Base-by-base conservation (phyloP, 2,329 filamentous ascomycete genomes). In the Fusarium solani-melongenae region DNA sequence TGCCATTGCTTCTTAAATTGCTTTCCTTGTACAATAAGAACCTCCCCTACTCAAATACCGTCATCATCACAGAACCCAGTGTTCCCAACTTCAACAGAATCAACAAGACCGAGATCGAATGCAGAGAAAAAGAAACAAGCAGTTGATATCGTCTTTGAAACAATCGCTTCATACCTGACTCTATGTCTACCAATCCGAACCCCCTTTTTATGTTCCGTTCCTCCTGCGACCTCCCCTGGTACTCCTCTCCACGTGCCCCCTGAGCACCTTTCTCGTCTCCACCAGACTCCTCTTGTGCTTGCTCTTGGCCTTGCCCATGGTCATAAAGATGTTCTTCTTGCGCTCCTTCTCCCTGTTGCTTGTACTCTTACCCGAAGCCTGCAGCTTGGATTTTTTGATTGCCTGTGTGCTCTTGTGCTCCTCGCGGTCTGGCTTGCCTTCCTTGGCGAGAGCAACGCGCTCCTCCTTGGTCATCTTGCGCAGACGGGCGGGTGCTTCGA, bases 301-400 rank as follows among this genome's bases (percentile, higher is more conserved):
- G 76, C 89, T 90, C 88, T 96, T 97, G 12, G 96, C 96, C 87
- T 99, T 98, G 67, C 96, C 94, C 69, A 99, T 85, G 41, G 96
- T 98, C 96, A 99, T 99, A 78, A 99, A 82, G 84, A 99, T 97
- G 83, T 99, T 99, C 93, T 99, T 99, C 89, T 94, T 94, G 76
- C 96, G 88, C 46, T 93, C 91, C 90, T 99, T 99, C 87, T 99
- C 96, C 86, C 93, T 94, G 85, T 99, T 99, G 75, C 96, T 98
- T 39, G 94, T 95, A 81, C 94, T 97, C 91, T 98, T 98, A 79
- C 96, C 96, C 84, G 95, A 90, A 2, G 91, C 88, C 78, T 92
- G 91, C 89, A 97, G 97, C 88, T 95, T 94, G 81, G 94, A 91
- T 87, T 94, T 94, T 78, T 93, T 89, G 80, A 94, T 92, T 17